Percentiles rank a stretch among this genome's conserved stretches.
Conservation (phyloP, 2,329 filamentous ascomycete species). For the Diatrype stigma region DNA sequence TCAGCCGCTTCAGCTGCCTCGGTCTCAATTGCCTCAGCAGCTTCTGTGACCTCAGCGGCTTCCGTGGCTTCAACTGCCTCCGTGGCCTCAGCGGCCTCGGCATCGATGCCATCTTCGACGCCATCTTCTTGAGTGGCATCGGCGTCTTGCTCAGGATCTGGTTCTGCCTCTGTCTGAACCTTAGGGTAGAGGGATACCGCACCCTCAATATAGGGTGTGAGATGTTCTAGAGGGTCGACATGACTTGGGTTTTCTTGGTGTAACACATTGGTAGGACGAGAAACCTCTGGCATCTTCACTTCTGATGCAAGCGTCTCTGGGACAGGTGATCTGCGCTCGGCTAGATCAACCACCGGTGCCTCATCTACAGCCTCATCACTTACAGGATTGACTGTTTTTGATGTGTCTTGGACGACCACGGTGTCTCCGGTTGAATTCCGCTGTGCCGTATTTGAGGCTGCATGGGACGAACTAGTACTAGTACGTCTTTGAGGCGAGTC, state of each 20-base stretch:
- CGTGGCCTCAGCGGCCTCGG: no score
- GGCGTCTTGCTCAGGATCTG: constrained; percentile 10
- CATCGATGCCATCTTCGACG: constrained; percentile 18
- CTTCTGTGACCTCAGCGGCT: constrained; percentile 28
- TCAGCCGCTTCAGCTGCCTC: no score
- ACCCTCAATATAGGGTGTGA: constrained; percentile 27
- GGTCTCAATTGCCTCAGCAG: constrained; percentile 25
- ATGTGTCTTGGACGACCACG: not conserved
- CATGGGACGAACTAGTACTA: constrained; percentile 22
- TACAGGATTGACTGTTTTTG: not conserved
- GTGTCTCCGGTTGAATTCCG: constrained; percentile 1
- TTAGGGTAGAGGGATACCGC: constrained; percentile 21
- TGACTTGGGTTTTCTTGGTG: constrained; percentile 6
- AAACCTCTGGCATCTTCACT: not conserved
- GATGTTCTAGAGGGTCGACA: constrained; percentile 15
- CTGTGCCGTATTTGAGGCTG: constrained; percentile 14
- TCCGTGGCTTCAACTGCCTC: constrained; percentile 21
- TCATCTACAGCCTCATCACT: no score
- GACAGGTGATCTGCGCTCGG: not conserved
- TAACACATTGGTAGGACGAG: not conserved
- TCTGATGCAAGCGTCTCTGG: not conserved
- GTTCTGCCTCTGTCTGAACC: constrained; percentile 7
- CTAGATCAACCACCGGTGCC: not conserved
- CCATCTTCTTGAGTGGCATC: constrained; percentile 17
- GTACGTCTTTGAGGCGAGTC: constrained; percentile 28